phyloP scores from a whole-genome alignment of 106 monocot species.

The Apostasia ramifera region DNA sequence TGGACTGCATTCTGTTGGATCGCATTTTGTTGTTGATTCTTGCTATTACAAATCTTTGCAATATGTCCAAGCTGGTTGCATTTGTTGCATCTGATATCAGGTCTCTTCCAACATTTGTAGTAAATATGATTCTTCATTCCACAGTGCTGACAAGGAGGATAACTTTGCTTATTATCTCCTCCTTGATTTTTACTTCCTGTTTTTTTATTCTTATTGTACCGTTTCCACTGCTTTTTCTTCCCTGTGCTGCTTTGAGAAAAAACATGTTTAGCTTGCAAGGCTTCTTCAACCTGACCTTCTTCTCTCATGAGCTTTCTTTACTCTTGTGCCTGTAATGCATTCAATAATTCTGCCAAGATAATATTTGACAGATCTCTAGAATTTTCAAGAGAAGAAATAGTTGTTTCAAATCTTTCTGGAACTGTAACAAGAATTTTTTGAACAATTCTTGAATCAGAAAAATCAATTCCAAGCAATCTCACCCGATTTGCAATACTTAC shows the following conservation, averaged over 20 bases:
- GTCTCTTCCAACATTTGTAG: too few relatives aligned
- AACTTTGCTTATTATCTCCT: background rate
- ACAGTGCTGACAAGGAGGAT: too few relatives aligned
- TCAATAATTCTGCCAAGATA: background rate
- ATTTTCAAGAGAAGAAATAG: background rate
- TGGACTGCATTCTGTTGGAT: too few relatives aligned
- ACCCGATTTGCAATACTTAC: background rate
- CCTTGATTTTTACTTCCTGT: background rate
- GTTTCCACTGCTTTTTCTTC: background rate
- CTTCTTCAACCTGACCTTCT: background rate
- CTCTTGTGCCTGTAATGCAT: background rate
- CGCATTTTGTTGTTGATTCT: too few relatives aligned
- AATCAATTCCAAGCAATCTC: background rate
- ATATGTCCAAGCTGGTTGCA: too few relatives aligned
- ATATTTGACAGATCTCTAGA: slow-evolving; percentile 3
- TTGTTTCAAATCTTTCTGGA: background rate
- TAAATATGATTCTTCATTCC: too few relatives aligned
- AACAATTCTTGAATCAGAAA: slow-evolving; percentile 5
- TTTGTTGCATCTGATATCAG: too few relatives aligned
- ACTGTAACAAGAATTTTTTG: slow-evolving; percentile 2
- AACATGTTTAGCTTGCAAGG: background rate
- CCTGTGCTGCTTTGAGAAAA: background rate
- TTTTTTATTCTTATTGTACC: background rate
- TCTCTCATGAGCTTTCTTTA: background rate
- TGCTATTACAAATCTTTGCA: too few relatives aligned